Conservation (phyloP, 805 yeast species). For the Saturnispora gosingensis region DNA sequence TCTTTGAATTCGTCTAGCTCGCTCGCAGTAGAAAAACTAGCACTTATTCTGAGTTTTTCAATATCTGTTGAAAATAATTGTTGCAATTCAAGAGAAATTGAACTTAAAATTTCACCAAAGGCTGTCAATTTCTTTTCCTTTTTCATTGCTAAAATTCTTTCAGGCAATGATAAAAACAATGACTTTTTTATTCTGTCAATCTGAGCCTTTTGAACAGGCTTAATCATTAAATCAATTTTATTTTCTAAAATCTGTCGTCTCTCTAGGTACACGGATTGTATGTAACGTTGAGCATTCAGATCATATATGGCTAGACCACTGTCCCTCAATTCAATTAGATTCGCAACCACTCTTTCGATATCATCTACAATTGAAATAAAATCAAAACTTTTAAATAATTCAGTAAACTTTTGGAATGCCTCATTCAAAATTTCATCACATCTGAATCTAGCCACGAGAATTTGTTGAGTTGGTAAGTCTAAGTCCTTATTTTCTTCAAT, state of each 20-base stretch:
- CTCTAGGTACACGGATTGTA: conserved; percentile 53
- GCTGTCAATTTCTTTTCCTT: conserved; percentile 16
- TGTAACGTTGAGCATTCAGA: conserved; percentile 66
- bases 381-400: conserved; percentile 22
- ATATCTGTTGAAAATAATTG: conserved; percentile 27
- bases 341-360: conserved; percentile 31
- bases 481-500: conserved; percentile 88
- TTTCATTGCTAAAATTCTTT: conserved; percentile 17
- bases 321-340: conserved; percentile 35
- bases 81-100: conserved; percentile 16
- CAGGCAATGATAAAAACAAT: conserved; percentile 26
- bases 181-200: conserved; percentile 30
- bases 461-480: conserved; percentile 95
- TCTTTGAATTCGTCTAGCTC: conserved; percentile 15
- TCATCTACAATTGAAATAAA: conserved; percentile 21
- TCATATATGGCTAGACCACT: conserved; percentile 50
- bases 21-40: conserved; percentile 24
- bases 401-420: conserved; percentile 37
- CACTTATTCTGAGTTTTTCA: conserved; percentile 26
- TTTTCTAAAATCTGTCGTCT: conserved; percentile 42
- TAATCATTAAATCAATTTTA: conserved; percentile 39
- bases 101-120: conserved; percentile 19
- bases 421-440: conserved; percentile 77
- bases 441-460: conserved; percentile 85
- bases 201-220: conserved; percentile 35